Evolutionary conservation across 768 basidiomycete species (phyloP).

Genomic region (Mycena leptocephala): DNA sequence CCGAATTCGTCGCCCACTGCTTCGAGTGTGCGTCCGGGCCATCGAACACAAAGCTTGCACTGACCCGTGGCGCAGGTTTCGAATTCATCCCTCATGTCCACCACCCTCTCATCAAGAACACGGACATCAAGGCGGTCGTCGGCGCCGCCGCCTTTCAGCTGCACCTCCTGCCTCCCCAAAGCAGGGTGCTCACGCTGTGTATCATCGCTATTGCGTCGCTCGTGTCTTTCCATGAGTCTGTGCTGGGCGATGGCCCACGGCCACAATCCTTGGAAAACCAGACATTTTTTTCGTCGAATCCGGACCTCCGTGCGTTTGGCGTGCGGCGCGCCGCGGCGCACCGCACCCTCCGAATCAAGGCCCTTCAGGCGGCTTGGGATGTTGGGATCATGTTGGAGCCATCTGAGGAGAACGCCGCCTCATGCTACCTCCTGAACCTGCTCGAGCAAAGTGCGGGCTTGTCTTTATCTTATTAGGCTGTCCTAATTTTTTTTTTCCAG

Average conservation of each 20-base stretch:
- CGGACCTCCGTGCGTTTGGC: constrained; percentile 6
- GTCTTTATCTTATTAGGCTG: neutral
- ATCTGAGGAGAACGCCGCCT: constrained; percentile 22
- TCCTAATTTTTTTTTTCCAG: neutral
- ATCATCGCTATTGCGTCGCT: constrained; percentile 9
- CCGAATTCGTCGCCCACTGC: constrained; percentile 20
- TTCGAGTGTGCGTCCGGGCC: constrained; percentile 17
- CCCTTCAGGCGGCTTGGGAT: constrained; percentile 24
- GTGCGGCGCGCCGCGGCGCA: neutral
- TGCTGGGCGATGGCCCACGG: constrained; percentile 17
- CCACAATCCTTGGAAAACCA: constrained; percentile 11
- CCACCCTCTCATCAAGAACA: neutral
- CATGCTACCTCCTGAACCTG: constrained; percentile 24
- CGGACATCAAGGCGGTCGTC: neutral
- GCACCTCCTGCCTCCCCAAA: constrained; percentile 14
- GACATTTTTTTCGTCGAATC: neutral
- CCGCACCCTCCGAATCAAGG: constrained; percentile 2
- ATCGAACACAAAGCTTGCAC: no score
- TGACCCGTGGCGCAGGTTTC: no score
- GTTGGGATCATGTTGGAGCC: constrained; percentile 10
- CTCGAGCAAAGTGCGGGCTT: constrained; percentile 10
- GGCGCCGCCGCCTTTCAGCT: neutral
- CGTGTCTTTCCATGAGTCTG: constrained; percentile 9
- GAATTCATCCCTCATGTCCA: neutral
- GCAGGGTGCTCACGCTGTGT: constrained; percentile 25